Percentiles rank a stretch among this genome's conserved stretches.
Evolutionary conservation across 257 asterid genomes (phyloP).

Genomic region (Rehmannia glutinosa): DNA sequence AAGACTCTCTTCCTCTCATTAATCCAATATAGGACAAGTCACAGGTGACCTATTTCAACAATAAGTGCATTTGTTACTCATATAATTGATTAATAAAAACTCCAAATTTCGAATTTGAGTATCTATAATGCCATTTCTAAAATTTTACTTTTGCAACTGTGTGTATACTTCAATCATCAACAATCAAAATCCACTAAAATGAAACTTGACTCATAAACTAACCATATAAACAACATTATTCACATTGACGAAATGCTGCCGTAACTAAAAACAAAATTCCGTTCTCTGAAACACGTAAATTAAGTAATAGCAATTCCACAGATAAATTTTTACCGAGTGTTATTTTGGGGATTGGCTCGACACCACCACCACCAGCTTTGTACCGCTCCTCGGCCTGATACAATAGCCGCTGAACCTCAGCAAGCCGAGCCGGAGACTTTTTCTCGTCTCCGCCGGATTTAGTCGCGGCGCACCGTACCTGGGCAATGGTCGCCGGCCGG

Average conservation of each 20-base stretch:
- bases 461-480: slow-evolving; percentile 41
- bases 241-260: no score
- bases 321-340: slow-evolving; percentile 50
- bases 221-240: no score
- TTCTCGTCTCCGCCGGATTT: slow-evolving; percentile 41
- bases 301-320: not conserved
- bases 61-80: no score
- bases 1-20: no score
- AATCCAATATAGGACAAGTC: no score
- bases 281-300: slow-evolving; percentile 2
- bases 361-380: slow-evolving; percentile 53
- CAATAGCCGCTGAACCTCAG: slow-evolving; percentile 71
- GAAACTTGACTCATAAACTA: no score
- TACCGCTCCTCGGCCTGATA: slow-evolving; percentile 77
- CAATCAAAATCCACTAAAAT: not conserved
- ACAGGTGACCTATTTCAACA: no score
- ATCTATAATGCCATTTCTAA: no score
- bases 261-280: not conserved
- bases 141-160: no score
- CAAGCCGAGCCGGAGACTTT: slow-evolving; percentile 59
- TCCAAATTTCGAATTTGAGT: no score
- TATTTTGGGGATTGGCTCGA: slow-evolving; percentile 71
- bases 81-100: no score
- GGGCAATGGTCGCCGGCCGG: slow-evolving; percentile 5
- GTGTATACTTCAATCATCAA: no score